Base-by-base conservation (phyloP, 495 filamentous ascomycete species). In the Margaritispora aquatica region DNA sequence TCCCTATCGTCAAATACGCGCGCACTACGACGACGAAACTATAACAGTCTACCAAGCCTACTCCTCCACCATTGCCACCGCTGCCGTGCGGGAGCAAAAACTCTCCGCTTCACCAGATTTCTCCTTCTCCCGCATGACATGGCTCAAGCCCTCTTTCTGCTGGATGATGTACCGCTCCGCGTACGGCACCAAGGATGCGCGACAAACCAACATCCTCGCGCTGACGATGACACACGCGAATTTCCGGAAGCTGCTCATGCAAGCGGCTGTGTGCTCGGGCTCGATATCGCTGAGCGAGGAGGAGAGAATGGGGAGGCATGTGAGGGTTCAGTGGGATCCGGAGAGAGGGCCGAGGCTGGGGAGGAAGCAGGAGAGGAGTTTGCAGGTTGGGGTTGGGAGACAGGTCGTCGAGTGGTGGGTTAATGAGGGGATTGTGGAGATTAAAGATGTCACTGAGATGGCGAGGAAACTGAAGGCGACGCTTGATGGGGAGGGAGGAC, bases 41-140 rank as follows among this genome's bases (percentile, higher is more conserved):
- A 80, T 87, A 51, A 83, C 80, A 0, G 76, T 87, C 63, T 87
- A 86, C 70, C 83, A 86, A 74, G 84, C 84, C 36, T 87, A 86
- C 68, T 71, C 69, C 26, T 47, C 65, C 46, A 27, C 65, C 51
- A 86, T 88, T 65, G 81, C 84, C 3, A 48, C 65, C 5, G 69
- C 82, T 10, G 84, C 82, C 15, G 72, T 88, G 9, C 13, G 65
- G 19, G 50, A 67, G 2, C 82, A 86, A 61, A 74, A 69, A 1
- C 76, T 87, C 54, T 60, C 71, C 48, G 76, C 79, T 22, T 81
- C 77, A 1, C 73, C 80, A 0, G 64, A 71, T 9, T 87, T 86
- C 72, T 63, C 55, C n/a, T 66, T 71, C 27, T 66, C 62, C 0
- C 74, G 84, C 36, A 87, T 86, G 84, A 87, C 83, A 11, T 87